Percentiles rank a stretch among this genome's conserved stretches.
These are phyloP conservation scores for Saussurea involucrata DNA, from an alignment of 129 eudicot genomes.

Conservation along the genomic window DNA sequence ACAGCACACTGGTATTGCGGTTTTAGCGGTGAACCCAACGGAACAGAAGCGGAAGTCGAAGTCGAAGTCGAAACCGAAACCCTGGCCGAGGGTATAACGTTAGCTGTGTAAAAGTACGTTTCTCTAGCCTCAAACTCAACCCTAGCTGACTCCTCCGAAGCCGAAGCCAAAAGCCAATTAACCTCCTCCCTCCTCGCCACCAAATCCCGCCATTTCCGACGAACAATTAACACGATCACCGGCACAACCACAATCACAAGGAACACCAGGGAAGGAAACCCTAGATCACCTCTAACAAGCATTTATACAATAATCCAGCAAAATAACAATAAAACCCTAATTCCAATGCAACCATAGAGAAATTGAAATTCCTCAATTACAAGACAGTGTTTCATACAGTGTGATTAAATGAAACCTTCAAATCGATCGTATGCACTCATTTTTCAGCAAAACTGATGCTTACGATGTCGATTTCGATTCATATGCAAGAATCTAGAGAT, in stretches of 20 bases:
- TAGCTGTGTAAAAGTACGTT: slow-evolving; percentile 11
- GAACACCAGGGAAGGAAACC: slow-evolving; percentile 46
- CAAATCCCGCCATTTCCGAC: slow-evolving; percentile 60
- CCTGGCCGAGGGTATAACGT: slow-evolving; percentile 6
- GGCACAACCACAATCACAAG: slow-evolving; percentile 35
- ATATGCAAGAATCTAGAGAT: background rate
- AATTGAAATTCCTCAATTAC: slow-evolving; percentile 4
- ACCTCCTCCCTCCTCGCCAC: slow-evolving; percentile 73
- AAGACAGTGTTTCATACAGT: slow-evolving; percentile 18
- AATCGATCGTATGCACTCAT: background rate
- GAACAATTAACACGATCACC: slow-evolving; percentile 42
- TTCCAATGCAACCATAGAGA: slow-evolving; percentile 16
- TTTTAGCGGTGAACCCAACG: slow-evolving; percentile 12
- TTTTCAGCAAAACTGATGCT: slow-evolving; percentile 18
- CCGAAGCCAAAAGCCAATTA: slow-evolving; percentile 53
- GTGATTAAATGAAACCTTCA: background rate
- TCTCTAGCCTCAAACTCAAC: slow-evolving; percentile 55
- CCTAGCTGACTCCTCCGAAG: slow-evolving; percentile 64
- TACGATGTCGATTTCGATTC: slow-evolving; percentile 22
- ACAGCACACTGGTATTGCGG: slow-evolving; percentile 50
- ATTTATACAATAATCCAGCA: slow-evolving; percentile 51
- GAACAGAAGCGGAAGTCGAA: background rate
- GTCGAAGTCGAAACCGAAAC: background rate
- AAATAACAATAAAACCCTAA: slow-evolving; percentile 32
- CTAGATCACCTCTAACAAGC: slow-evolving; percentile 64